A percentile compares a stretch with the other conserved stretches of the same genome.
Evolutionary conservation across 139 green algal species (phyloP).

Genomic region (Diplosphaera chodatii): DNA sequence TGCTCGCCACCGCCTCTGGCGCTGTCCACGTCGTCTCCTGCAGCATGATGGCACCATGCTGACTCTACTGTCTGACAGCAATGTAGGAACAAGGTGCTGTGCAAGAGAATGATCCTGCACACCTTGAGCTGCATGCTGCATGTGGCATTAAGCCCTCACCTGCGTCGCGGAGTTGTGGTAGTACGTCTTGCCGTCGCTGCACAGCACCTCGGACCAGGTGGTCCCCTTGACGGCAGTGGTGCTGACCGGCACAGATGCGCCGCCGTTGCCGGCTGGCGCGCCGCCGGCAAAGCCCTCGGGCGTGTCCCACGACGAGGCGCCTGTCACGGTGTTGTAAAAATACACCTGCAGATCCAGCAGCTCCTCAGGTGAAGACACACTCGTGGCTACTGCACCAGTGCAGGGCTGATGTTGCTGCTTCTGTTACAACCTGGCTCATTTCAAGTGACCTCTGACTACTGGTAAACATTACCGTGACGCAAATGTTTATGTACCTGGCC

Average conservation of each 20-base stretch:
- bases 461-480: no score
- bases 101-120: no score
- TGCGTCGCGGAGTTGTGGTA: slow-evolving; percentile 53
- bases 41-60: no score
- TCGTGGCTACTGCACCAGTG: no score
- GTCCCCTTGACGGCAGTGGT: slow-evolving; percentile 46
- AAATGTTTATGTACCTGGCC: slow-evolving; percentile 51
- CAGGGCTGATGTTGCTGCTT: no score
- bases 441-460: no score
- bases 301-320: slow-evolving; percentile 46
- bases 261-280: slow-evolving; percentile 4
- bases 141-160: no score
- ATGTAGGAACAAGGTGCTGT: no score
- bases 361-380: no score
- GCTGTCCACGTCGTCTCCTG: slow-evolving; percentile 50
- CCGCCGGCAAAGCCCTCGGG: slow-evolving; percentile 44
- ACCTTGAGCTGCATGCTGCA: no score
- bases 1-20: slow-evolving; percentile 36
- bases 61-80: no score
- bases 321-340: slow-evolving; percentile 67
- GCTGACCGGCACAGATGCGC: slow-evolving; percentile 16
- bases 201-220: slow-evolving; percentile 75
- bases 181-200: slow-evolving; percentile 65
- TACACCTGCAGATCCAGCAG: slow-evolving; percentile 43
- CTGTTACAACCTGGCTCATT: no score